Conservation (phyloP, 2,329 filamentous ascomycete genomes). For the Ceratocystis eucalypticola region DNA sequence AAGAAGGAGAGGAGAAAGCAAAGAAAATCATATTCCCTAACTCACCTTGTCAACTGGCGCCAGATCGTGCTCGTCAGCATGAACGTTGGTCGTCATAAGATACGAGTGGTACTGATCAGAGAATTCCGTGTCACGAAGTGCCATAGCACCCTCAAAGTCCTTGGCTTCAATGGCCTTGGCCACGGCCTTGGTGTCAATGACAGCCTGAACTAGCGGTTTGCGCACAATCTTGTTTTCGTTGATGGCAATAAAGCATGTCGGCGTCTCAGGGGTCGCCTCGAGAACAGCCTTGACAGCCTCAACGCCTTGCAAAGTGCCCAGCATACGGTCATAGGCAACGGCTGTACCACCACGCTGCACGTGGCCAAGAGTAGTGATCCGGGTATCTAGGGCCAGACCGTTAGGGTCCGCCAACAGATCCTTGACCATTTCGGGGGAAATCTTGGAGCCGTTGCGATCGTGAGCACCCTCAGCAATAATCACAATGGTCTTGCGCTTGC, state of each 20-base stretch:
- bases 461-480: conserved; percentile 93
- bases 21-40: conserved; percentile 16
- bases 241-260: conserved; percentile 89
- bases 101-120: conserved; percentile 84
- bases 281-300: conserved; percentile 87
- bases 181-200: conserved; percentile 72
- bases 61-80: conserved; percentile 53
- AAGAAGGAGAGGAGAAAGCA: background rate
- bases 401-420: conserved; percentile 64
- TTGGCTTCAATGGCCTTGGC: conserved; percentile 68
- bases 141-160: conserved; percentile 80
- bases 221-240: conserved; percentile 96
- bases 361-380: conserved; percentile 89
- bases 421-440: conserved; percentile 69
- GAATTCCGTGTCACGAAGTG: conserved; percentile 81
- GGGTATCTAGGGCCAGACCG: conserved; percentile 71
- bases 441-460: conserved; percentile 70
- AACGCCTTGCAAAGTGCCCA: conserved; percentile 83
- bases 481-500: conserved; percentile 95
- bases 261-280: conserved; percentile 74
- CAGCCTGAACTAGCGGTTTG: conserved; percentile 78
- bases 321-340: conserved; percentile 86
- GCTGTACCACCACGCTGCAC: conserved; percentile 92
- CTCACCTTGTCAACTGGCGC: conserved; percentile 53
- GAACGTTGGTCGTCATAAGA: conserved; percentile 74